Base-by-base conservation (phyloP, 225 moss, liverwort and hornwort species). In the Polytrichum formosum region DNA sequence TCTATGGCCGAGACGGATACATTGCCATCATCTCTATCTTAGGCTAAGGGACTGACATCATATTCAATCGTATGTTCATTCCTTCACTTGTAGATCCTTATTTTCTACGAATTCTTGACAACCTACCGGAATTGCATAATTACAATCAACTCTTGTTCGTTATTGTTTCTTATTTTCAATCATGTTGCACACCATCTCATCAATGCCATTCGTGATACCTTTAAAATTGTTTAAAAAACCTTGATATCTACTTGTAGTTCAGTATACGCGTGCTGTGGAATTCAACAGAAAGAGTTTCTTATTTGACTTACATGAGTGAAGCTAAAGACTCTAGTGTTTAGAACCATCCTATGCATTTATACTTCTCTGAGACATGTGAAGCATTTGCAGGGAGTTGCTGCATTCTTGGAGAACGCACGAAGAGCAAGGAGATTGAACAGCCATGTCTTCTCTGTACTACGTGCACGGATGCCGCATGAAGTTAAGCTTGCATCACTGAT, bases 401-500 rank as follows among this genome's bases (percentile, higher is more conserved):
- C 71, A 65, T 84, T 88, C 67, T 76, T 88, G 72, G 88, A 88
- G 65, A 81, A 67, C 73, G 88, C 82, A 37, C 79, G 79, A 21
- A 88, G 79, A 75, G 81, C 79, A 22, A 79, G 82, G 35, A 81
- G 88, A 65, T 82, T 88, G 6, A 88, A 88, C 31, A 75, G 84
- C 75, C 88, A 88, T 68, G 79, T 88, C 27, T 80, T 84, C 77
- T 84, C 88, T 1, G 76, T 88, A 79, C 73, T 88, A 58, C 81
- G 88, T 35, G 84, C 88, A 28, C 79, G 88, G 29, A 79, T 79
- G 70, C 88, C 88, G 13, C 81, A 84, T 23, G 88, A 84, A 64
- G 88, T 84, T 21, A 88, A 84, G 70, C 75, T 77, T 58, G 88
- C 88, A 31, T 73, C 81, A 1, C 65, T 88, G 74, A 82, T 88